Conservation (phyloP, 2,329 filamentous ascomycete genomes). For the Xylaria sp. region DNA sequence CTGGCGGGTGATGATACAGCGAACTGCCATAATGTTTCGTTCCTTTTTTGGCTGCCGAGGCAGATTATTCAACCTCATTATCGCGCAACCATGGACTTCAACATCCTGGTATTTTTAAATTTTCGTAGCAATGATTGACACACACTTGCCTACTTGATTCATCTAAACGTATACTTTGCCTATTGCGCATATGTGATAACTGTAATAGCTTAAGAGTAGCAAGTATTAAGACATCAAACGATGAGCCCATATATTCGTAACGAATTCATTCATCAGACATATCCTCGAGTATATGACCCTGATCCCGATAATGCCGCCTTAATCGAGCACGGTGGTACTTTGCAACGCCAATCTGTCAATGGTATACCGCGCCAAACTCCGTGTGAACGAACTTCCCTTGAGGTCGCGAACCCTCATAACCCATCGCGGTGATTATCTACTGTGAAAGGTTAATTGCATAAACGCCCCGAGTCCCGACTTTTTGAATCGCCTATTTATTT, state of each 20-base stretch:
- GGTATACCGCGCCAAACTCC: neutral
- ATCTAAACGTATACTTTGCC: neutral
- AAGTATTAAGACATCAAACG: neutral
- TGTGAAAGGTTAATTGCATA: no score
- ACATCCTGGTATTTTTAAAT: constrained; percentile 30
- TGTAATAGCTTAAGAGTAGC: neutral
- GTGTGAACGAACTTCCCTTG: no score
- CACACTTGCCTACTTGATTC: neutral
- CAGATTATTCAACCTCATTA: constrained; percentile 30
- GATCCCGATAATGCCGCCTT: neutral
- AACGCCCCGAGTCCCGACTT: no score
- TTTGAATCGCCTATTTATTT: no score
- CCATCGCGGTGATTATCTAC: no score
- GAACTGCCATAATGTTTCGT: constrained; percentile 21
- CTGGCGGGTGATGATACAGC: constrained; percentile 3
- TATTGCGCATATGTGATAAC: neutral
- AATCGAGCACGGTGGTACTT: neutral
- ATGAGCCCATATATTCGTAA: neutral
- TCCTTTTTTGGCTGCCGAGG: constrained; percentile 21
- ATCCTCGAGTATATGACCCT: no score
- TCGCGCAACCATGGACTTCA: constrained; percentile 29
- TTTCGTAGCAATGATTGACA: constrained; percentile 16
- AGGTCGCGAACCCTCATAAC: no score
- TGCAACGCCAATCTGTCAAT: neutral
- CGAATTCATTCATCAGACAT: neutral